Evolutionary conservation across 1,284 basidiomycete genomes (phyloP), one percentile per base, ranked within the genome.

Genomic region (Moesziomyces antarcticus): DNA sequence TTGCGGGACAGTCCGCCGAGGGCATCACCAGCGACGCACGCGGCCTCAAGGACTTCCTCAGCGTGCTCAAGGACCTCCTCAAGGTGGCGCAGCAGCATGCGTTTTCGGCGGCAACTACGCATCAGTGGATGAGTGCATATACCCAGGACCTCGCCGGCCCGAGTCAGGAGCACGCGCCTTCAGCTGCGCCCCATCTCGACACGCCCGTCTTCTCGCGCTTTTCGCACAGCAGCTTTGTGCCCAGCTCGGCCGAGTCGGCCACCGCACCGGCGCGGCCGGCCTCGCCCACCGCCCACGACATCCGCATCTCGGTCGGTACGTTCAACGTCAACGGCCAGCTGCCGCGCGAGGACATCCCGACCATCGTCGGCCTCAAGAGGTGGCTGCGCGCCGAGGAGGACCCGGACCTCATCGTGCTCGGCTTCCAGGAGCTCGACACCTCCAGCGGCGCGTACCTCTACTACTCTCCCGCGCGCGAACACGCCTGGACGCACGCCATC

Each of bases 401-500:
- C 10, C 71, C 73, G 1, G 76, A 78, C 52, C 50, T 78, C 9
- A 44, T 78, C 53, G 67, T 74, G 21, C 9, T 72, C 3, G 70
- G 74, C 8, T 72, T 78, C 14, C 77, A 78, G 42, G 77, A 78
- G 50, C 46, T 75, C 18, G 77, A 78, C 55, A 70, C 58, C 16
- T 73, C 66, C 2, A 4, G 40, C 10, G 65, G 60, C 6, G 77
- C 77, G 4, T 78, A 78, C 27, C 58, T 78, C 18, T 78, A 78
- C 62, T 73, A 68, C 50, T 77, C 70, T 0, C 77, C 77, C 1
- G 52, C 59, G 2, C 42, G 71, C 9, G 67, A 78, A 21, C 60
- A 71, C 2, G 65, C 61, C 7, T 78, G 77, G 77, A 50, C 51
- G 1, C 48, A 49, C 0, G 48, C 60, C 6, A 47, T 68, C 35